phyloP scores from a whole-genome alignment of 2,329 filamentous ascomycete species.

The Fusarium penzigii region DNA sequence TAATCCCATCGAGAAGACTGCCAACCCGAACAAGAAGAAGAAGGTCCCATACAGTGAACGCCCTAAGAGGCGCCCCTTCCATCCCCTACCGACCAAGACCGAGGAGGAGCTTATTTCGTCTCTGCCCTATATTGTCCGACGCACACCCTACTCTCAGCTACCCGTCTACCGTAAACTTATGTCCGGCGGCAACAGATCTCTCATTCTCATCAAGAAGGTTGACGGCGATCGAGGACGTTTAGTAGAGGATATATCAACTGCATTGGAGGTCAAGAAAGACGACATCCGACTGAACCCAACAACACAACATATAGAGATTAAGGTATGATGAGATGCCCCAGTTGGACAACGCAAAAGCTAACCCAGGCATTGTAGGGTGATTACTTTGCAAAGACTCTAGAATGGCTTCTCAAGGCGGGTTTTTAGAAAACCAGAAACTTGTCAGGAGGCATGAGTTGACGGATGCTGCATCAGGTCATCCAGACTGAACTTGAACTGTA shows the following conservation, averaged over 20 bases:
- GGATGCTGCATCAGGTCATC: background rate
- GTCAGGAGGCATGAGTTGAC: background rate
- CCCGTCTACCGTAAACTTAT: slow-evolving; percentile 76
- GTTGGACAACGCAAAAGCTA: background rate
- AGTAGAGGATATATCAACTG: slow-evolving; percentile 60
- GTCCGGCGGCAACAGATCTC: slow-evolving; percentile 72
- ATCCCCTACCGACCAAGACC: slow-evolving; percentile 34
- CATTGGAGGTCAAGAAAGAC: slow-evolving; percentile 57
- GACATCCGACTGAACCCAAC: slow-evolving; percentile 57
- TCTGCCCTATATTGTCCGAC: slow-evolving; percentile 67
- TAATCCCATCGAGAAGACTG: slow-evolving; percentile 18
- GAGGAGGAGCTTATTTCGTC: slow-evolving; percentile 29
- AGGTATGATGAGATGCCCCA: slow-evolving; percentile 48
- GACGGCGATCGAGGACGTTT: slow-evolving; percentile 70
- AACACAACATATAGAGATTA: slow-evolving; percentile 75
- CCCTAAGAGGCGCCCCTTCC: slow-evolving; percentile 27
- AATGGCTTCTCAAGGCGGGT: slow-evolving; percentile 37
- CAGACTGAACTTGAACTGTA: slow-evolving; percentile 11
- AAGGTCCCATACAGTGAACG: slow-evolving; percentile 29
- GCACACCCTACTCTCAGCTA: slow-evolving; percentile 70
- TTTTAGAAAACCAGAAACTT: slow-evolving; percentile 30
- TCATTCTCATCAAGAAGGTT: slow-evolving; percentile 77
- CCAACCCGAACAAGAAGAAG: slow-evolving; percentile 27
- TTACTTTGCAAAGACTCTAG: slow-evolving; percentile 29
- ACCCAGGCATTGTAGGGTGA: slow-evolving; percentile 33